Conservation (phyloP, 345 rosid species). For the Acer campestre region DNA sequence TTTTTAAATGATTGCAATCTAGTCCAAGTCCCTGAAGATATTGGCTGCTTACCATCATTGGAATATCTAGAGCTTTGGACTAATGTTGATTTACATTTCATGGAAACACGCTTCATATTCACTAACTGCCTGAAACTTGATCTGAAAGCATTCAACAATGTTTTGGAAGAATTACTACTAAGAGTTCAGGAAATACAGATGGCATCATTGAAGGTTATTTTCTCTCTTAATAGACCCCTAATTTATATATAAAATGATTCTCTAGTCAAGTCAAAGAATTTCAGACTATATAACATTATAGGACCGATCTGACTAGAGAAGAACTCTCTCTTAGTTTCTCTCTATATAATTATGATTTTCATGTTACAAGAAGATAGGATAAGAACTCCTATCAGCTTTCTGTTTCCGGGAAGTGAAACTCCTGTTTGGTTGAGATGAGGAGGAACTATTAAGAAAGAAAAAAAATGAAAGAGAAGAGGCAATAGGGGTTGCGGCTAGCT, state of each 20-base stretch:
- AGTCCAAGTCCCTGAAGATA: not conserved
- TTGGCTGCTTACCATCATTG: conserved; percentile 16
- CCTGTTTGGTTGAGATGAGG: no score
- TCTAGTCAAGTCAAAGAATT: no score
- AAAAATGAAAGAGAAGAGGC: no score
- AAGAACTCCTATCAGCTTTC: conserved; percentile 11
- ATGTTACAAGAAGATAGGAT: conserved; percentile 23
- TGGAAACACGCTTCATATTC: conserved; percentile 26
- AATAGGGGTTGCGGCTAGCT: no score
- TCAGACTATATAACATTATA: no score
- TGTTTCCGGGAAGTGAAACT: conserved; percentile 19
- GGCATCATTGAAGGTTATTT: conserved; percentile 9
- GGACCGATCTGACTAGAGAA: no score
- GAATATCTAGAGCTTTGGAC: conserved; percentile 17
- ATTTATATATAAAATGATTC: no score
- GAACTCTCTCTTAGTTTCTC: not conserved
- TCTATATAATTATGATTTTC: conserved; percentile 12
- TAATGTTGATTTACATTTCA: not conserved
- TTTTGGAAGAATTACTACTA: conserved; percentile 23
- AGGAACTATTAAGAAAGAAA: no score
- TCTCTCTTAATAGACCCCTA: no score
- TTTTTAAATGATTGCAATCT: not conserved
- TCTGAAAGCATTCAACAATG: conserved; percentile 21
- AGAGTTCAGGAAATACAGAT: conserved; percentile 21
- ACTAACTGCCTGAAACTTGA: conserved; percentile 35